phyloP scores from a whole-genome alignment of 2,329 filamentous ascomycete species.

The Ascochyta fabae region DNA sequence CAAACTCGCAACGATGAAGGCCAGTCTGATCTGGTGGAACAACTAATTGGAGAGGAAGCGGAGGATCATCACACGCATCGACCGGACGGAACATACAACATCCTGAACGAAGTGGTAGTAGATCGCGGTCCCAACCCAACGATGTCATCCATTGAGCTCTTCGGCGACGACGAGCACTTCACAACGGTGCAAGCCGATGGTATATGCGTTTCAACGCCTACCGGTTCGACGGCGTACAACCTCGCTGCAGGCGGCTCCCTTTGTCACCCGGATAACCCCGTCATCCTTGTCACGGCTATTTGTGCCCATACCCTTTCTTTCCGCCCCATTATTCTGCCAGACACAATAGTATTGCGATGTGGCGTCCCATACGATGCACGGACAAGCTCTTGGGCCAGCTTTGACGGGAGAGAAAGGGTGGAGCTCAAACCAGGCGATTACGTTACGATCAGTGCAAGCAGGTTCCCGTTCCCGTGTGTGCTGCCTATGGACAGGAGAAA shows the following conservation, averaged over 20 bases:
- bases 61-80: slow-evolving; percentile 85
- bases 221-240: slow-evolving; percentile 94
- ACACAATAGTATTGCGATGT: slow-evolving; percentile 90
- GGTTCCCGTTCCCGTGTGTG: slow-evolving; percentile 81
- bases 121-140: slow-evolving; percentile 93
- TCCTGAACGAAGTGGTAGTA: slow-evolving; percentile 95
- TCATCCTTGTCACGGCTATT: slow-evolving; percentile 92
- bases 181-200: slow-evolving; percentile 93
- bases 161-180: slow-evolving; percentile 94
- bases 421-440: slow-evolving; percentile 81
- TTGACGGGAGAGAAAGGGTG: slow-evolving; percentile 84
- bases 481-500: slow-evolving; percentile 71
- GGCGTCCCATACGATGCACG: slow-evolving; percentile 95
- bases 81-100: slow-evolving; percentile 84
- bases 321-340: slow-evolving; percentile 93
- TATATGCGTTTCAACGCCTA: slow-evolving; percentile 91
- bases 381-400: slow-evolving; percentile 94
- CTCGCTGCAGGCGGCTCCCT: slow-evolving; percentile 93
- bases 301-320: slow-evolving; percentile 95
- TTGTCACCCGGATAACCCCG: slow-evolving; percentile 94
- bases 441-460: slow-evolving; percentile 80
- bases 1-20: slow-evolving; percentile 54
- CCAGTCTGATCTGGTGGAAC: slow-evolving; percentile 70
- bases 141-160: slow-evolving; percentile 90
- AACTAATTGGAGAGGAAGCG: slow-evolving; percentile 84